Evolutionary conservation across 2,329 filamentous ascomycete species (phyloP).

Genomic region (Aspergillus luchuensis): DNA sequence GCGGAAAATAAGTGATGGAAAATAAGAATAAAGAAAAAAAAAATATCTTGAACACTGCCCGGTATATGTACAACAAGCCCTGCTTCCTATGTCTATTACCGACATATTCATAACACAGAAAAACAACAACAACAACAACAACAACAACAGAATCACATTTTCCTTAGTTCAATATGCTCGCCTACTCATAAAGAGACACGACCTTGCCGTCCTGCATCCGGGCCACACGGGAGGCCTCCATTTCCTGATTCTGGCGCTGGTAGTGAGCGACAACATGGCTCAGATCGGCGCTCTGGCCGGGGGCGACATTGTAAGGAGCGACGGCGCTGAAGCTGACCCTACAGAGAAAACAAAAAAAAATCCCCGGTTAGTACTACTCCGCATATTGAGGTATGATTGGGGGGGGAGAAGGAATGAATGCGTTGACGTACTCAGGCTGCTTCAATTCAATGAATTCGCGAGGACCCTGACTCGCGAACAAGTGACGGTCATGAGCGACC

Average conservation of each 20-base stretch:
- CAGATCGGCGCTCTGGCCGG: slow-evolving; percentile 62
- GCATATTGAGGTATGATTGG: too few relatives aligned
- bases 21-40: slow-evolving; percentile 28
- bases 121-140: slow-evolving; percentile 7
- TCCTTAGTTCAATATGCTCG: slow-evolving; percentile 9
- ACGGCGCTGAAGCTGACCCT: slow-evolving; percentile 63
- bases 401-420: too few relatives aligned
- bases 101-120: slow-evolving; percentile 23
- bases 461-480: slow-evolving; percentile 54
- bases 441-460: slow-evolving; percentile 56
- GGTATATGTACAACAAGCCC: slow-evolving; percentile 41
- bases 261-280: slow-evolving; percentile 65
- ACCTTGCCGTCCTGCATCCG: slow-evolving; percentile 49
- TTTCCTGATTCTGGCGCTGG: slow-evolving; percentile 58
- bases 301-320: slow-evolving; percentile 65
- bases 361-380: too few relatives aligned
- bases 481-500: slow-evolving; percentile 62
- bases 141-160: slow-evolving; percentile 20
- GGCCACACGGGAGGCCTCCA: slow-evolving; percentile 58
- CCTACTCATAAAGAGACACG: slow-evolving; percentile 47
- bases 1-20: neutral
- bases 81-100: slow-evolving; percentile 27
- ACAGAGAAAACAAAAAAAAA: too few relatives aligned
- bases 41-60: slow-evolving; percentile 30
- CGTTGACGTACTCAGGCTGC: slow-evolving; percentile 63